Conservation (phyloP, 1,139 yeast genomes). For the Saccharomyces hybrid region DNA sequence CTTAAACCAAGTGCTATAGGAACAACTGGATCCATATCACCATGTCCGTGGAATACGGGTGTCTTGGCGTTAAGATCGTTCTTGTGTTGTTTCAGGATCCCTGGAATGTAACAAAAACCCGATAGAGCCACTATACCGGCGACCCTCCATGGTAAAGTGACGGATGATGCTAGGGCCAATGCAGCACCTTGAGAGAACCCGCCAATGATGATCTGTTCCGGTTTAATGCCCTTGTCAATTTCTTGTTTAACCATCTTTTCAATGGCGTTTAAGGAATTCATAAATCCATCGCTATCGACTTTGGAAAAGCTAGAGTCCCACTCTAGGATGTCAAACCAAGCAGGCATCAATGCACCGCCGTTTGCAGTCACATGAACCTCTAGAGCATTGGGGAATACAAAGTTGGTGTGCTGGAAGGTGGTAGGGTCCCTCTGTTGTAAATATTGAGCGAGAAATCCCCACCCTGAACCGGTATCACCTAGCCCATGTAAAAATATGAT, state of each 20-base stretch:
- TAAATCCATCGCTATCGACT: conserved; percentile 61
- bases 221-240: conserved; percentile 51
- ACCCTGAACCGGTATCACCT: conserved; percentile 86
- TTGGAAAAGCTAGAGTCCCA: conserved; percentile 42
- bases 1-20: conserved; percentile 41
- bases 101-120: conserved; percentile 61
- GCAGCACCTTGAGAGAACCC: conserved; percentile 97
- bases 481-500: conserved; percentile 82
- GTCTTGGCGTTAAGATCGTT: conserved; percentile 46
- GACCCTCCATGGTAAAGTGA: conserved; percentile 47
- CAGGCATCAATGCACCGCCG: conserved; percentile 63
- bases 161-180: conserved; percentile 51
- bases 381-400: conserved; percentile 88
- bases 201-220: conserved; percentile 72
- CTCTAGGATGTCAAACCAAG: conserved; percentile 77
- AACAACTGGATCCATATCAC: conserved; percentile 66
- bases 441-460: conserved; percentile 67
- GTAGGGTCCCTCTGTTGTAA: conserved; percentile 37
- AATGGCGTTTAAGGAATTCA: conserved; percentile 48
- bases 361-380: conserved; percentile 57
- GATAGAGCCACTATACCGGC: conserved; percentile 77
- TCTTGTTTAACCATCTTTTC: conserved; percentile 55
- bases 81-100: conserved; percentile 34
- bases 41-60: conserved; percentile 87
- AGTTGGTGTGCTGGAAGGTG: conserved; percentile 52